Conservation (phyloP, 352 stramenopile genomes). For the Albugo laibachii region DNA sequence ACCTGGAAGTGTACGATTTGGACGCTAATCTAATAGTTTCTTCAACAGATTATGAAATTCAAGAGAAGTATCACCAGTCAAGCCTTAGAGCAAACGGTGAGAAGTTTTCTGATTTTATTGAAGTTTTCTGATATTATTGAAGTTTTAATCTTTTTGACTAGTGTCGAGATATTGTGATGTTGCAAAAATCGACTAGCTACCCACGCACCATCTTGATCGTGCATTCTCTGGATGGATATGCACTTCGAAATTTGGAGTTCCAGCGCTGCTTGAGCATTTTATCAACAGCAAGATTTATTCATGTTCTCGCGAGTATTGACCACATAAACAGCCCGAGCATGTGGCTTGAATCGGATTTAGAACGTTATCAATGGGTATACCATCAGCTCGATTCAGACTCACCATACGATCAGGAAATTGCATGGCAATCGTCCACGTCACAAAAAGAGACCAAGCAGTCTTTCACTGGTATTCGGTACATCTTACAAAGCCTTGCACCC, state of each 20-base stretch:
- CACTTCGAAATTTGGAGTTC: conserved; percentile 19
- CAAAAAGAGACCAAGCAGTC: conserved; percentile 14
- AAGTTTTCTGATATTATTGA: too few relatives aligned
- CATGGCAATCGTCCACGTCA: conserved; percentile 12
- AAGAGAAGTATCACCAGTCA: not conserved
- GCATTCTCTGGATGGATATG: conserved; percentile 29
- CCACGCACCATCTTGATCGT: conserved; percentile 20
- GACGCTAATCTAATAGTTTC: not conserved
- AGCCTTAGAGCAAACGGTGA: not conserved
- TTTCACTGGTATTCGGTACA: conserved; percentile 29
- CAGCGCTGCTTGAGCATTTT: conserved; percentile 34
- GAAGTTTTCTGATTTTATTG: too few relatives aligned
- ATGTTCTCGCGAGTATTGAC: conserved; percentile 28
- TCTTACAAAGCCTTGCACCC: conserved; percentile 37
- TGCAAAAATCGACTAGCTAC: not conserved
- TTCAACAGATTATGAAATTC: not conserved
- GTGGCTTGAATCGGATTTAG: conserved; percentile 28
- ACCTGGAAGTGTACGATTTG: not conserved
- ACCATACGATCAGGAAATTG: conserved; percentile 27
- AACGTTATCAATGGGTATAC: conserved; percentile 30
- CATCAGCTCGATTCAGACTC: conserved; percentile 19
- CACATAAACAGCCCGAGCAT: conserved; percentile 30
- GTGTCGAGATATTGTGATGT: not conserved
- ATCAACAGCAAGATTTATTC: conserved; percentile 16
- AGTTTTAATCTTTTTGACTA: not conserved